Base-by-base conservation (phyloP, 2,329 filamentous ascomycete species). In the Phialocephala sp. region DNA sequence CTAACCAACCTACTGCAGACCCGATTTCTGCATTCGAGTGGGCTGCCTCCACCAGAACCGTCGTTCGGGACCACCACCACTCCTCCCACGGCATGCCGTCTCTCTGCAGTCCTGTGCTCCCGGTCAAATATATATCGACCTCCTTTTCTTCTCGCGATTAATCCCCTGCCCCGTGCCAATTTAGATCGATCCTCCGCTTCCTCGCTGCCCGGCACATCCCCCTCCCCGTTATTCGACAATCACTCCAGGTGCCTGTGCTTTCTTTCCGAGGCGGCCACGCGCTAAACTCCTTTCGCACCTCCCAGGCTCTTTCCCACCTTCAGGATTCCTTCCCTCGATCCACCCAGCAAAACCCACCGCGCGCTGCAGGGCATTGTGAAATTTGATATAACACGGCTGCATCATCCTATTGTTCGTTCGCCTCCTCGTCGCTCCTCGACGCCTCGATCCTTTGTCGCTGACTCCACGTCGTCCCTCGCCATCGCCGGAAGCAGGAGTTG, bases 401-500 rank as follows among this genome's bases (percentile, higher is more conserved):
- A 5, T 39, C 32, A 37, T 57, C 55, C 20, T 20, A 39, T 22
- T 57, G 32, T 57, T 27, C 55, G 32, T n/a, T n/a, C n/a, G n/a
- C n/a, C 35, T 32, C 3, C 35, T 24, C 3, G 4, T 37, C 55
- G 20, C 24, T n/a, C 24, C 35, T 63, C 50, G 22, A 32, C 56
- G 18, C 35, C 12, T 56, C 22, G 39, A 37, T 20, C n/a, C 35
- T 9, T 56, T 57, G 22, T 63, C 56, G 39, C 6, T 8, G n/a
- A 20, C n/a, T 50, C 45, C 22, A 41, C 24, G 36, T 22, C 20
- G 20, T 56, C 20, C 20, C 18, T 59, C 56, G 45, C 43, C 54
- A 32, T 63, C 54, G 24, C 55, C 65, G 59, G 59, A 60, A 60
- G 65, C 47, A 67, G 62, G 47, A 64, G 47, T 62, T 59, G 59